Percentiles rank a stretch among this genome's conserved stretches.
phyloP scores from a whole-genome alignment of 2,329 filamentous ascomycete species.

The Aspergillus niger region DNA sequence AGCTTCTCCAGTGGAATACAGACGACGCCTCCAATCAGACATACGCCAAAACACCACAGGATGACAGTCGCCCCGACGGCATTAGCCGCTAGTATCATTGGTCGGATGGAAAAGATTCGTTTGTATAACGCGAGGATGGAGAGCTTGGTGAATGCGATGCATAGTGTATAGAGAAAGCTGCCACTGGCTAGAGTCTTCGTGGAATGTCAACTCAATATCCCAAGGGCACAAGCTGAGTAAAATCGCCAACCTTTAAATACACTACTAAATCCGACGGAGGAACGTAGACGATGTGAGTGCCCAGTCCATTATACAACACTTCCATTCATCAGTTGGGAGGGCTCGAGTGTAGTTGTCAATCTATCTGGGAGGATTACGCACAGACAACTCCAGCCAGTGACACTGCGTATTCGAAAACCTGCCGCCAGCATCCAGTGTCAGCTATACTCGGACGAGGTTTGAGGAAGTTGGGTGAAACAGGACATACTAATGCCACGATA shows the following conservation, averaged over 20 bases:
- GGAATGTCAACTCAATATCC: not conserved
- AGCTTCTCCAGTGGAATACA: conserved; percentile 31
- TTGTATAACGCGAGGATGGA: conserved; percentile 33
- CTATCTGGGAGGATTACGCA: conserved; percentile 11
- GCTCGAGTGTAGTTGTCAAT: too few relatives aligned
- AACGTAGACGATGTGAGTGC: conserved; percentile 24
- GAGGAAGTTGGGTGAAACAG: not conserved
- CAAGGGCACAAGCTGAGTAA: not conserved
- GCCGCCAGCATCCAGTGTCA: conserved; percentile 11
- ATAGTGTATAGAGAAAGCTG: conserved; percentile 28
- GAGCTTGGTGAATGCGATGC: conserved; percentile 30
- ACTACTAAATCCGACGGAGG: conserved; percentile 20
- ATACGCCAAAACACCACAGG: conserved; percentile 28
- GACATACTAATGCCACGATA: conserved; percentile 14
- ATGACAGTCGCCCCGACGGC: conserved; percentile 24
- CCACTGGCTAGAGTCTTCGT: conserved; percentile 26
- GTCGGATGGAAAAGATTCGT: conserved; percentile 26
- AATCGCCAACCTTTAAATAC: conserved; percentile 23
- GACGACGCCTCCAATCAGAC: conserved; percentile 26
- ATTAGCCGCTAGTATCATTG: conserved; percentile 26
- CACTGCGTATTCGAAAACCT: conserved; percentile 28
- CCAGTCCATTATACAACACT: conserved; percentile 29
- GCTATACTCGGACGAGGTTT: too few relatives aligned
- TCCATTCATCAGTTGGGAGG: not conserved
- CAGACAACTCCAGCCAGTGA: conserved; percentile 27